Base-by-base conservation (phyloP, 1,284 basidiomycete genomes). In the Apiotrichum sp. region DNA sequence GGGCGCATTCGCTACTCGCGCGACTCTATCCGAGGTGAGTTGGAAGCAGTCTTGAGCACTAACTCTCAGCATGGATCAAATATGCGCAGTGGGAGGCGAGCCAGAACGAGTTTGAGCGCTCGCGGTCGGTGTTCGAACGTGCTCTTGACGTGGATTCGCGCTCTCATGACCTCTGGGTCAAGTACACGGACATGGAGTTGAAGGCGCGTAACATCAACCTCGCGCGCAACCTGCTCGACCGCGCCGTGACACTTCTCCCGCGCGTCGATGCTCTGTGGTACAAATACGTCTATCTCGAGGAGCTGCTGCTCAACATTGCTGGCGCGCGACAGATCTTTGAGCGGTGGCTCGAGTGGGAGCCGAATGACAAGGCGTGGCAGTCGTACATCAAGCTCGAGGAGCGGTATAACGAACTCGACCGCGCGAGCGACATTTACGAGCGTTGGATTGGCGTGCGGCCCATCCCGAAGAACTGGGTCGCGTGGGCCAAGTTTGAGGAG, bases 271-370 rank as follows among this genome's bases (percentile, higher is more conserved):
- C 66, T 69, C 80, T 95, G 4, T 97, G 93, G 95, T 97, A 97
- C 82, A 97, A 97, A 77, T 98, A 97, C 62, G 95, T 98, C 53
- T 97, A 97, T 77, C 84, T 98, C 53, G 95, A 99, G 73, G 95
- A 99, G 75, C 83, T 99, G 3, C 82, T 99, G 11, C 89, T 95
- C 68, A 98, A 99, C 70, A 85, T 98, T 39, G 83, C 90, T 1
- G 95, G 95, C 34, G 93, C 93, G 1, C 85, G 95, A 9, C 93
- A 98, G 73, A 89, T 98, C 56, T 98, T 98, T 68, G 96, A 99
- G 76, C 83, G 95, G 47, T 98, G 95, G 95, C 96, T 98, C 92
- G 83, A 88, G 62, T 98, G 96, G 96, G 93, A 98, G 73, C 96
- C 96, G 0, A 92, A 98, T 69, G 96, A 98, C 82, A 98, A 97